Percentiles rank a stretch among this genome's conserved stretches.
phyloP scores from a whole-genome alignment of 192 early-diverging fungal genomes.

The Funneliformis geosporum region DNA sequence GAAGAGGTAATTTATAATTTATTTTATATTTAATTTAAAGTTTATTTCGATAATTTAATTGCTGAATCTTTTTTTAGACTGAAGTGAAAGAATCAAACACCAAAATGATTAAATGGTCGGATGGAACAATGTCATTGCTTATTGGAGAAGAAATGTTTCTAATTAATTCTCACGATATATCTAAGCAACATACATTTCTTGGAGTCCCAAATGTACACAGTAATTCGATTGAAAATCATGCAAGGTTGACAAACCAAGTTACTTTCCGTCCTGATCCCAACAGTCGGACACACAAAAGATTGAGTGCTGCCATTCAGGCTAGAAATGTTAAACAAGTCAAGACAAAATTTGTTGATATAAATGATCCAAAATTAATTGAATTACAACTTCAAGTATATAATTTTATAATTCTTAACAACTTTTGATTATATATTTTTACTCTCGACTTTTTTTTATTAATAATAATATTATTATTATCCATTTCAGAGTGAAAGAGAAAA shows the following conservation, averaged over 20 bases:
- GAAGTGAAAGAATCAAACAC: conserved; percentile 71
- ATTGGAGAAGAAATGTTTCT: conserved; percentile 78
- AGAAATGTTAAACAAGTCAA: conserved; percentile 64
- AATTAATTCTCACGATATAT: conserved; percentile 53
- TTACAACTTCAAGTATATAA: conserved; percentile 49
- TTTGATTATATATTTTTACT: conserved; percentile 40
- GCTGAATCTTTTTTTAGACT: not conserved
- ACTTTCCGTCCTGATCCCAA: conserved; percentile 66
- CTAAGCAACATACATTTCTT: conserved; percentile 63
- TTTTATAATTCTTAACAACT: not conserved
- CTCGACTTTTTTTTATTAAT: conserved; percentile 29
- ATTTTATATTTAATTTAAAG: not conserved
- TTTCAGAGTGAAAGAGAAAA: conserved; percentile 24
- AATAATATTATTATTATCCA: conserved; percentile 54
- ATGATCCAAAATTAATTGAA: conserved; percentile 70
- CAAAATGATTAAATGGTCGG: conserved; percentile 76
- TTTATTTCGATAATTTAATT: not conserved
- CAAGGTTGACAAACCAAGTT: conserved; percentile 59
- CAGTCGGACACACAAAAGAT: conserved; percentile 61
- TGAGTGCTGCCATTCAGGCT: conserved; percentile 67
- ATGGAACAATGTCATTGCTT: conserved; percentile 70
- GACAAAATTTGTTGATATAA: conserved; percentile 65
- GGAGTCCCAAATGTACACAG: conserved; percentile 52
- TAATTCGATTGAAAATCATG: conserved; percentile 68
- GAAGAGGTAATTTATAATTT: conserved; percentile 1